Percentiles rank a stretch among this genome's conserved stretches.
These are phyloP conservation scores for Platanthera zijinensis DNA, from an alignment of 106 monocot species.

Conservation along the genomic window DNA sequence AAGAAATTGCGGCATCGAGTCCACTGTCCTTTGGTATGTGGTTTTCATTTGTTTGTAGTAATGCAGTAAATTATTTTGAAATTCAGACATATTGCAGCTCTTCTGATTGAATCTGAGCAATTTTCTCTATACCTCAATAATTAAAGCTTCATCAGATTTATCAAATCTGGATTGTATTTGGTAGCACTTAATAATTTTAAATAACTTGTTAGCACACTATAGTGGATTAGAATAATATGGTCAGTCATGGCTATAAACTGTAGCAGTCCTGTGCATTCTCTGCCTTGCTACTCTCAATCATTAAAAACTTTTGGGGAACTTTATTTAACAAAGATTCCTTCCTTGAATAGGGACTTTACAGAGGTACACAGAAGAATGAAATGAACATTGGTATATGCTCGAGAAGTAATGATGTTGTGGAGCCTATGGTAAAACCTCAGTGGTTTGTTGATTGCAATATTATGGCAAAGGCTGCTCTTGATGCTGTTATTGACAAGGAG, in stretches of 20 bases:
- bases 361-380: conserved; percentile 72
- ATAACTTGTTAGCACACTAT: background rate
- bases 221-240: background rate
- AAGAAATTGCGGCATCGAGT: too few species aligned
- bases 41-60: too few species aligned
- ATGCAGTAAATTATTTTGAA: too few species aligned
- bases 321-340: conserved; percentile 7
- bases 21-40: too few species aligned
- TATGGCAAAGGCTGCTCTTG: conserved; percentile 80
- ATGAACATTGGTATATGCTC: conserved; percentile 94
- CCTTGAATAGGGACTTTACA: conserved; percentile 60
- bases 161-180: background rate
- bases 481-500: conserved; percentile 55
- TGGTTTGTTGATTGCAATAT: conserved; percentile 87
- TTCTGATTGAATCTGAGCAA: too few species aligned
- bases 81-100: too few species aligned
- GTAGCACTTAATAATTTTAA: background rate
- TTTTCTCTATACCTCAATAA: too few species aligned
- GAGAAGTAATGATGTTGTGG: conserved; percentile 87
- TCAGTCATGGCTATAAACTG: background rate
- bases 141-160: background rate
- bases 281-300: background rate
- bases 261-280: background rate
- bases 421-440: conserved; percentile 94
- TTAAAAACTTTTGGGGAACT: background rate